Evolutionary conservation across 2,329 filamentous ascomycete genomes (phyloP).

Genomic region (Akanthomyces lecanii): DNA sequence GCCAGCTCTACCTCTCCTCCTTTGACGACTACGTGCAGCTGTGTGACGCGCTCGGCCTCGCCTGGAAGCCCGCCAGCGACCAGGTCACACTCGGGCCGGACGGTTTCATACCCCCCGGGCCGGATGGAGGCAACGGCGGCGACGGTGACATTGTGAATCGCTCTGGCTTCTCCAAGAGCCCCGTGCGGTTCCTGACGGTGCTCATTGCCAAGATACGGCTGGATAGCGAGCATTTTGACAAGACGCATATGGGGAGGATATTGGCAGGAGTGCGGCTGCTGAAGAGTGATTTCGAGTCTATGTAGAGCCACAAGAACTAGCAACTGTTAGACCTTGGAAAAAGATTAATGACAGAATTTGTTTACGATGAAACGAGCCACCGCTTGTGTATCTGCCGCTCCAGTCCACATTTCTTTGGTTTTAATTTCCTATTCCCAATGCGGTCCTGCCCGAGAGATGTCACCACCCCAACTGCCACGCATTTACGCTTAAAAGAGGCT

Average conservation of each 20-base stretch:
- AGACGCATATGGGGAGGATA: constrained; percentile 39
- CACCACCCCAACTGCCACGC: not conserved
- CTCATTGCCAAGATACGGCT: constrained; percentile 35
- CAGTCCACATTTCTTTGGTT: no score
- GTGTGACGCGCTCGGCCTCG: constrained; percentile 50
- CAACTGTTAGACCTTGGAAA: not conserved
- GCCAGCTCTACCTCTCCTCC: constrained; percentile 58
- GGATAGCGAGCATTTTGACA: constrained; percentile 34
- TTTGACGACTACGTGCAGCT: constrained; percentile 50
- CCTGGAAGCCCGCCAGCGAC: constrained; percentile 23
- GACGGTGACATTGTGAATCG: not conserved
- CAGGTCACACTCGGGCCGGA: constrained; percentile 25
- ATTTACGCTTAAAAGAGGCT: constrained; percentile 2
- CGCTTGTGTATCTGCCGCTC: no score
- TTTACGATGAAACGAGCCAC: no score
- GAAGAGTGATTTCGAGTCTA: constrained; percentile 18
- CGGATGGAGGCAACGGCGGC: no score
- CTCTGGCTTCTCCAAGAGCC: constrained; percentile 28
- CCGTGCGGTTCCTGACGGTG: constrained; percentile 34
- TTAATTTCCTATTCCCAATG: no score
- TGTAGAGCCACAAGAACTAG: no score
- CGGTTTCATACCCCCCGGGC: constrained; percentile 32
- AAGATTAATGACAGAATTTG: no score
- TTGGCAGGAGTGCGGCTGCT: constrained; percentile 29
- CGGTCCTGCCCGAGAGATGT: no score